phyloP scores from a whole-genome alignment of 306 rosid species.

The Luffa aegyptiaca region DNA sequence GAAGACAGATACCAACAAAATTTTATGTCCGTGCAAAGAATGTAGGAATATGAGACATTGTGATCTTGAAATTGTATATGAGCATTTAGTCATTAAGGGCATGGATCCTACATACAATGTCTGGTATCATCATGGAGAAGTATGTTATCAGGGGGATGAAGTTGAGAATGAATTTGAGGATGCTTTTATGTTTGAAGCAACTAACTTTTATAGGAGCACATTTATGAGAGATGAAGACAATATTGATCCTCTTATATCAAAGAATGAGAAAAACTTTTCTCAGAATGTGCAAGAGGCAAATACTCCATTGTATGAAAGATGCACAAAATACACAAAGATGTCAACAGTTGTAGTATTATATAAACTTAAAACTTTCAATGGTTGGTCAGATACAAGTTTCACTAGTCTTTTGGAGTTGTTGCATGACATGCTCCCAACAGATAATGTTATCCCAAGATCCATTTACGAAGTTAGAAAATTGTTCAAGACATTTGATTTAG shows the following conservation, averaged over 20 bases:
- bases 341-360: background rate
- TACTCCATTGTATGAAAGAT: background rate
- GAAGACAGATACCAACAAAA: too few relatives aligned
- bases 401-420: background rate
- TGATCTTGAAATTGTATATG: too few relatives aligned
- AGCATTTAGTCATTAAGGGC: too few relatives aligned
- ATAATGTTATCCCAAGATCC: background rate
- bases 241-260: background rate
- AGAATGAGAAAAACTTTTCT: background rate
- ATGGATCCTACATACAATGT: too few relatives aligned
- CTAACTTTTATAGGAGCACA: too few relatives aligned
- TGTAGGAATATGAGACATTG: too few relatives aligned
- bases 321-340: background rate
- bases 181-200: too few relatives aligned
- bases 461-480: background rate
- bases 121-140: too few relatives aligned
- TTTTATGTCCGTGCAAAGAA: too few relatives aligned
- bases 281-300: background rate
- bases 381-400: background rate
- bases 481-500: too few relatives aligned
- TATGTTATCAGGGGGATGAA: too few relatives aligned
- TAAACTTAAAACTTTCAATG: background rate
- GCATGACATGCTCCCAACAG: background rate
- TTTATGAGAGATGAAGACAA: background rate
- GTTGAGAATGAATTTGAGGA: too few relatives aligned